Conservation (phyloP, 192 early-diverging fungal species). For the Backusella australiensis region DNA sequence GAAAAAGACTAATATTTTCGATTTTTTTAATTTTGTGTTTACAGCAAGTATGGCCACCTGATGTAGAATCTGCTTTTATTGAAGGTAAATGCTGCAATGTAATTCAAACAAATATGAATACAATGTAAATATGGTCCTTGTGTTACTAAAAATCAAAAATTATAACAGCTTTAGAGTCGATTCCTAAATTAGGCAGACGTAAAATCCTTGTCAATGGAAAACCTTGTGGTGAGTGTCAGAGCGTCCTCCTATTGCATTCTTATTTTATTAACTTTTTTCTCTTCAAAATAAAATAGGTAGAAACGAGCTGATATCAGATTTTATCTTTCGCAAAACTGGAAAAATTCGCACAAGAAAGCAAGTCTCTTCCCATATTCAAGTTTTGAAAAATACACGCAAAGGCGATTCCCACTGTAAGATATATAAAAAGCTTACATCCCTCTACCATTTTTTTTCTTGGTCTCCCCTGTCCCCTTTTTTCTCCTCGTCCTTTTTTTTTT, state of each 20-base stretch:
- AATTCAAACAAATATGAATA: neutral
- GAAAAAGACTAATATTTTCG: neutral
- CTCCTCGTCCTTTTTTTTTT: neutral
- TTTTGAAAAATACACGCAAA: slow-evolving; percentile 71
- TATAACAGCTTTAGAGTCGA: slow-evolving; percentile 42
- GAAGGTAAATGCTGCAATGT: slow-evolving; percentile 44
- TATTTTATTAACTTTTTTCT: slow-evolving; percentile 37
- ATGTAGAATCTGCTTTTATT: slow-evolving; percentile 58
- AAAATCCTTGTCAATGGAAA: slow-evolving; percentile 55
- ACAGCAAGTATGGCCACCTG: slow-evolving; percentile 57
- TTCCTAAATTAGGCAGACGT: slow-evolving; percentile 52
- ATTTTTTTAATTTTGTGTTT: neutral
- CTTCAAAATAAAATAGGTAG: slow-evolving; percentile 46
- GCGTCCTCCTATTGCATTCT: neutral
- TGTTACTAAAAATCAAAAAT: neutral
- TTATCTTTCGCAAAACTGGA: slow-evolving; percentile 63
- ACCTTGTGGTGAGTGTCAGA: slow-evolving; percentile 38
- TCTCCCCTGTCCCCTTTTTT: neutral
- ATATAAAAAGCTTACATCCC: neutral
- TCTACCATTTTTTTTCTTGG: neutral
- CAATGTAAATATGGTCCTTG: neutral
- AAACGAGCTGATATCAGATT: slow-evolving; percentile 76
- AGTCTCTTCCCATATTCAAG: slow-evolving; percentile 79
- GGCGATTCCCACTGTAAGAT: slow-evolving; percentile 50
- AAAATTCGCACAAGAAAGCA: slow-evolving; percentile 74